Evolutionary conservation across 2,329 filamentous ascomycete species (phyloP).

Genomic region (Alternaria sp.): DNA sequence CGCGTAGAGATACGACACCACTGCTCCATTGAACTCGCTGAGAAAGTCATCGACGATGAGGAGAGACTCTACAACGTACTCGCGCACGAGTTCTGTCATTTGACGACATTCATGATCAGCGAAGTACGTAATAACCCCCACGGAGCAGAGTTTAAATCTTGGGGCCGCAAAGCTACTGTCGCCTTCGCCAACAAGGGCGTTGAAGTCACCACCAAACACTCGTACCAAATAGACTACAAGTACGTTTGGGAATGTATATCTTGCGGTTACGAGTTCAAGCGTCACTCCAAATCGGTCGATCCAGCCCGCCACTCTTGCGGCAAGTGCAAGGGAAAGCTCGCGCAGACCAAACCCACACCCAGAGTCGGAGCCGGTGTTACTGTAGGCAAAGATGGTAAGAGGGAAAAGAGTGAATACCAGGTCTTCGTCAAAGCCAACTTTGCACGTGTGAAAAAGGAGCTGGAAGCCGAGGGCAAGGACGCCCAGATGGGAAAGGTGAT

Average conservation of each 20-base stretch:
- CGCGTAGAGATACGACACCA: constrained; percentile 60
- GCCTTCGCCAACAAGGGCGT: constrained; percentile 70
- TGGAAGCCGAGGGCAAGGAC: constrained; percentile 62
- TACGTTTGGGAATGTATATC: constrained; percentile 81
- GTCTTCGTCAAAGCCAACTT: constrained; percentile 73
- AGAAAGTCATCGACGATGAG: constrained; percentile 81
- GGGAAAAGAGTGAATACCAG: constrained; percentile 61
- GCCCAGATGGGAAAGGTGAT: constrained; percentile 68
- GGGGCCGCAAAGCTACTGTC: constrained; percentile 62
- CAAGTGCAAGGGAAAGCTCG: constrained; percentile 70
- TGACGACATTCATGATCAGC: constrained; percentile 89
- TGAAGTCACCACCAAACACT: constrained; percentile 87
- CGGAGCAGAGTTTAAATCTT: constrained; percentile 82
- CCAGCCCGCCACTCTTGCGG: constrained; percentile 76
- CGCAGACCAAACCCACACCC: constrained; percentile 82
- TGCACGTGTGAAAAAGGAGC: constrained; percentile 53
- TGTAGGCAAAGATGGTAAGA: constrained; percentile 25
- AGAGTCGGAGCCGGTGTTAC: constrained; percentile 47
- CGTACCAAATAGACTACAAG: constrained; percentile 89
- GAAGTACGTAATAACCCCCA: constrained; percentile 79
- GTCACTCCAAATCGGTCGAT: constrained; percentile 88
- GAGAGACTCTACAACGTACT: constrained; percentile 84
- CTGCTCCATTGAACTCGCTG: constrained; percentile 85
- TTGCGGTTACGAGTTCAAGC: constrained; percentile 77
- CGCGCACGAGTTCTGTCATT: constrained; percentile 96